Percentiles rank a stretch among this genome's conserved stretches.
phyloP scores from a whole-genome alignment of 306 rosid genomes.

The Notholithocarpus densiflorus region DNA sequence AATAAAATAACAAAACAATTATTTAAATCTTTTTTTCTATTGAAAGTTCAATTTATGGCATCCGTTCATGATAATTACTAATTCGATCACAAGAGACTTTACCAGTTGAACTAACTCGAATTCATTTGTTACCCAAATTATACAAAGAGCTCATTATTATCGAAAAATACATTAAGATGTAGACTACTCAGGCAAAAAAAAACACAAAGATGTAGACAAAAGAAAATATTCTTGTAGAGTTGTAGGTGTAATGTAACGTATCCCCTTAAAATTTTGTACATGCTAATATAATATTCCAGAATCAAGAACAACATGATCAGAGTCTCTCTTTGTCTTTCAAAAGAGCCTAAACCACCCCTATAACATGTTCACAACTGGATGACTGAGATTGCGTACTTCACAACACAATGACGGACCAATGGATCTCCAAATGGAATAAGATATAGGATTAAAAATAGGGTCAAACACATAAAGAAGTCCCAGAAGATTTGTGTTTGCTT shows the following conservation, averaged over 20 bases:
- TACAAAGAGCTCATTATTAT: no score
- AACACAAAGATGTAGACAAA: background rate
- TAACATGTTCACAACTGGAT: background rate
- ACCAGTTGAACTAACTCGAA: rapidly evolving
- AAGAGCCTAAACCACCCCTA: conserved; percentile 7
- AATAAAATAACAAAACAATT: no score
- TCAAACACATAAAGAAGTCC: conserved; percentile 38
- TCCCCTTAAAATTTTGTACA: no score
- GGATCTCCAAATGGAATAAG: background rate
- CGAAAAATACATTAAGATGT: background rate
- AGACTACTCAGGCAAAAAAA: no score
- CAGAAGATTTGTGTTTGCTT: conserved; percentile 47
- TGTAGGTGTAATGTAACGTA: background rate
- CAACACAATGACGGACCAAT: background rate
- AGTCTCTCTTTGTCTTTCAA: conserved; percentile 1
- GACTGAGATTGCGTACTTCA: background rate
- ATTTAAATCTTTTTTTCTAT: no score
- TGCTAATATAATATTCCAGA: background rate
- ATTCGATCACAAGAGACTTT: rapidly evolving
- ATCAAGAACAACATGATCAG: background rate
- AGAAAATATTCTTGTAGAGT: background rate
- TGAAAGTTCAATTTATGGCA: no score
- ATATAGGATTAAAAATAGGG: background rate
- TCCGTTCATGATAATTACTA: no score
- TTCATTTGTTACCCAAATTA: no score